Conservation (phyloP, 2,329 filamentous ascomycete genomes). For the Scedosporium dehoogii region DNA sequence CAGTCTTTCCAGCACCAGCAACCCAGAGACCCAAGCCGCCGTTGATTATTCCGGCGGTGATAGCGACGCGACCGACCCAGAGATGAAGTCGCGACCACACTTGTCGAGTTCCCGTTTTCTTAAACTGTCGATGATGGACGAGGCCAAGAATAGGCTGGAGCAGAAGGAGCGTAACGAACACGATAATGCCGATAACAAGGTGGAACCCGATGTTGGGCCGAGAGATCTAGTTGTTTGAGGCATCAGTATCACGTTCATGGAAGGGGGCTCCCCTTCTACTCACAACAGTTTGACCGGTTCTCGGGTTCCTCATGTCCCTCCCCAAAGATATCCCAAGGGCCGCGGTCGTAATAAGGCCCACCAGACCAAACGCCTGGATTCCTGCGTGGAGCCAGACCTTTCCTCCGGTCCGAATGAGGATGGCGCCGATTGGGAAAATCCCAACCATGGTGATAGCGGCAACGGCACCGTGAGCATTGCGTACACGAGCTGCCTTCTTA, state of each 20-base stretch:
- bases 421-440: constrained; percentile 33
- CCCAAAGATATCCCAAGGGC: constrained; percentile 33
- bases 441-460: constrained; percentile 29
- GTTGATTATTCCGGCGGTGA: constrained; percentile 33
- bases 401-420: constrained; percentile 28
- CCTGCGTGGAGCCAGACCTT: constrained; percentile 24
- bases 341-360: constrained; percentile 27
- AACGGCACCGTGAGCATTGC: constrained; percentile 30
- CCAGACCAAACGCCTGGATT: constrained; percentile 26
- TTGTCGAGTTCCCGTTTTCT: constrained; percentile 24
- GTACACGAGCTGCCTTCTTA: constrained; percentile 17
- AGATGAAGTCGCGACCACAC: constrained; percentile 32
- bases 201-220: constrained; percentile 26
- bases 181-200: constrained; percentile 35
- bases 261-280: background rate
- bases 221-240: constrained; percentile 16
- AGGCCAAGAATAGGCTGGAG: constrained; percentile 31
- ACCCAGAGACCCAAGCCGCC: constrained; percentile 33
- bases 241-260: too few species aligned
- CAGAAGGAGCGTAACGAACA: constrained; percentile 27
- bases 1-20: constrained; percentile 16
- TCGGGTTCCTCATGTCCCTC: constrained; percentile 17
- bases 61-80: constrained; percentile 27
- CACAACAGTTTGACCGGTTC: background rate
- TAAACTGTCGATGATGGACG: constrained; percentile 31